A percentile compares a stretch with the other conserved stretches of the same genome.
Conservation (phyloP, 1,284 basidiomycete genomes). For the Termitomyces sp. region DNA sequence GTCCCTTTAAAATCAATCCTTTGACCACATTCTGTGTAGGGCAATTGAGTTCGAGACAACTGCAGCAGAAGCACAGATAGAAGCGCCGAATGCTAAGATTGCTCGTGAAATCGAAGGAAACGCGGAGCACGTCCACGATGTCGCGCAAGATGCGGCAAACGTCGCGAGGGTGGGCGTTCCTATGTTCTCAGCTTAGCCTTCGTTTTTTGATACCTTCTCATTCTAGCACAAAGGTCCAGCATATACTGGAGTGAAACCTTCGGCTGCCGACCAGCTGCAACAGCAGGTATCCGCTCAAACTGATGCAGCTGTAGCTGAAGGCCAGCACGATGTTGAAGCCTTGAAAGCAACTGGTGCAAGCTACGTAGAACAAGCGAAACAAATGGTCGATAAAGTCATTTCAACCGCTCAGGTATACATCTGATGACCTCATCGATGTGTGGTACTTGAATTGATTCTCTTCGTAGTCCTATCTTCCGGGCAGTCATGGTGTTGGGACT, state of each 20-base stretch:
- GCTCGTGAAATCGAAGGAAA: slow-evolving; percentile 40
- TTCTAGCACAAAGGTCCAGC: slow-evolving; percentile 40
- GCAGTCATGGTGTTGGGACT: slow-evolving; percentile 22
- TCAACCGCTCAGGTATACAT: slow-evolving; percentile 48
- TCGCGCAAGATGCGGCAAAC: slow-evolving; percentile 42
- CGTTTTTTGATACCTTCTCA: neutral
- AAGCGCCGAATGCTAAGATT: slow-evolving; percentile 39
- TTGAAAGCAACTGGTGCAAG: slow-evolving; percentile 38
- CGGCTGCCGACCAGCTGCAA: slow-evolving; percentile 43
- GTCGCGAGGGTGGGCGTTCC: slow-evolving; percentile 38
- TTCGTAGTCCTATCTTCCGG: slow-evolving; percentile 31
- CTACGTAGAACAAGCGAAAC: slow-evolving; percentile 52
- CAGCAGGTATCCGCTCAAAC: slow-evolving; percentile 38
- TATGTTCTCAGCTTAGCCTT: neutral
- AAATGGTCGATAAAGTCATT: slow-evolving; percentile 38
- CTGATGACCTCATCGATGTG: neutral
- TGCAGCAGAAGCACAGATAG: slow-evolving; percentile 43
- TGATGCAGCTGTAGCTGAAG: slow-evolving; percentile 50
- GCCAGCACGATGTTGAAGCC: slow-evolving; percentile 43
- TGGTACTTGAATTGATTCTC: neutral
- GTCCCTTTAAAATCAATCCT: too few relatives aligned
- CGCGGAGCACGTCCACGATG: slow-evolving; percentile 41
- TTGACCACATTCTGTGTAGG: too few relatives aligned
- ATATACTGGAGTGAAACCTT: slow-evolving; percentile 35
- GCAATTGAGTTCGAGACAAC: slow-evolving; percentile 41